phyloP scores from a whole-genome alignment of 768 basidiomycete genomes.

The Mycena amicta region DNA sequence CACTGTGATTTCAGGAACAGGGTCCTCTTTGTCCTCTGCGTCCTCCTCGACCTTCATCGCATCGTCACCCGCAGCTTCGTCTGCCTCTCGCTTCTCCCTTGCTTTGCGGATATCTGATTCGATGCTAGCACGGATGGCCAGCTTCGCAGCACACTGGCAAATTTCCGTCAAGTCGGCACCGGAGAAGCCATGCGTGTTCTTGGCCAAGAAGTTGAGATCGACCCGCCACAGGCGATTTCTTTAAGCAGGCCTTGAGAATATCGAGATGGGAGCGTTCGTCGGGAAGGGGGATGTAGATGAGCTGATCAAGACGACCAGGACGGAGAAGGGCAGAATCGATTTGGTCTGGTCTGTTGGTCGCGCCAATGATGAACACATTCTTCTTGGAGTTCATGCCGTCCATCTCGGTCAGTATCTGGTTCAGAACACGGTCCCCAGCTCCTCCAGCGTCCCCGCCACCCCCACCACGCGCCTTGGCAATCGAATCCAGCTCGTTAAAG shows the following conservation, averaged over 20 bases:
- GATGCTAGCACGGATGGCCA: conserved; percentile 94
- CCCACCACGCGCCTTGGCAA: conserved; percentile 94
- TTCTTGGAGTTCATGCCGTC: conserved; percentile 99
- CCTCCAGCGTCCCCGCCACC: conserved; percentile 89
- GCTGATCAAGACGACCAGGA: conserved; percentile 97
- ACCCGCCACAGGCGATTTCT: conserved; percentile 91
- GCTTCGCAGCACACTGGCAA: conserved; percentile 95
- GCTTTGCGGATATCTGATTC: too few relatives aligned
- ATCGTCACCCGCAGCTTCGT: conserved; percentile 72
- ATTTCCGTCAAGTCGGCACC: conserved; percentile 99
- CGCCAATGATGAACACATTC: conserved; percentile 97
- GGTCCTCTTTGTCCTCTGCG: too few relatives aligned
- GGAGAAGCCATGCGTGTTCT: conserved; percentile 95
- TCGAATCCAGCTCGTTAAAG: conserved; percentile 99
- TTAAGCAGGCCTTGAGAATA: conserved; percentile 88
- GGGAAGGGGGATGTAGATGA: conserved; percentile 98
- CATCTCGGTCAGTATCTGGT: conserved; percentile 97
- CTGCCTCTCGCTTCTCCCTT: conserved; percentile 86
- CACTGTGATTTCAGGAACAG: too few relatives aligned
- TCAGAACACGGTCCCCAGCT: conserved; percentile 96
- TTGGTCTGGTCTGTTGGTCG: conserved; percentile 95
- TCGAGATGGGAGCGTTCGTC: conserved; percentile 90
- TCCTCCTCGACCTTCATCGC: conserved; percentile 74
- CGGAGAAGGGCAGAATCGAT: conserved; percentile 92
- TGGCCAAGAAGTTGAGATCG: conserved; percentile 83